These are phyloP conservation scores for Wickerhamiella australiensis DNA, from an alignment of 805 yeast genomes.

Conservation along the genomic window DNA sequence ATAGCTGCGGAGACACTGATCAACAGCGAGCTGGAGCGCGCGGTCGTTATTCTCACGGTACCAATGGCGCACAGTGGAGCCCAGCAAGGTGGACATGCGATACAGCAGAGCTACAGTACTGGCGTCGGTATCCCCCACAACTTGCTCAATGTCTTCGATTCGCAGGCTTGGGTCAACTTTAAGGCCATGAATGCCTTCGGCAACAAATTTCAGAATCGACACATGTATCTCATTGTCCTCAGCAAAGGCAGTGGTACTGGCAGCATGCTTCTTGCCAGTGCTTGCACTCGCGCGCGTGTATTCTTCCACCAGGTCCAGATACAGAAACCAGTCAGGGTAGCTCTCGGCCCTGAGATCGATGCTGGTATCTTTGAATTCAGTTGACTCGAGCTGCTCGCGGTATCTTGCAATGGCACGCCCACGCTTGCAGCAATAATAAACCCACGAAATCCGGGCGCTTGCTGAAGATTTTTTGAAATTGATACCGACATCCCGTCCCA, in stretches of 20 bases:
- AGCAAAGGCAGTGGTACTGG: conserved; percentile 1
- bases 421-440: conserved; percentile 6
- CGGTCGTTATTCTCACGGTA: conserved; percentile 20
- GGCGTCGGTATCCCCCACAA: background rate
- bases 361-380: background rate
- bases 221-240: background rate
- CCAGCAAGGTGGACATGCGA: conserved; percentile 11
- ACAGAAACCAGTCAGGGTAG: conserved; percentile 7
- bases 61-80: conserved; percentile 19
- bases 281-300: background rate
- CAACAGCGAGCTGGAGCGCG: conserved; percentile 14
- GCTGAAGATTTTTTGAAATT: background rate
- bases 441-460: conserved; percentile 6
- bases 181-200: background rate
- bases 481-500: background rate
- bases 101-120: conserved; percentile 14
- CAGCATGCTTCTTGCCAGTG: background rate
- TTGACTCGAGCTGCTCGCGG: conserved; percentile 2
- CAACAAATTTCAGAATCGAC: conserved; percentile 1
- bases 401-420: background rate
- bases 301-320: conserved; percentile 7
- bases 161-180: background rate
- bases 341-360: background rate
- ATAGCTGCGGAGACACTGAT: conserved; percentile 9
- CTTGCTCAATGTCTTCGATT: background rate